A percentile compares a stretch with the other conserved stretches of the same genome.
These are phyloP conservation scores for Datura wrightii DNA, from an alignment of 257 asterid genomes.

Conservation along the genomic window DNA sequence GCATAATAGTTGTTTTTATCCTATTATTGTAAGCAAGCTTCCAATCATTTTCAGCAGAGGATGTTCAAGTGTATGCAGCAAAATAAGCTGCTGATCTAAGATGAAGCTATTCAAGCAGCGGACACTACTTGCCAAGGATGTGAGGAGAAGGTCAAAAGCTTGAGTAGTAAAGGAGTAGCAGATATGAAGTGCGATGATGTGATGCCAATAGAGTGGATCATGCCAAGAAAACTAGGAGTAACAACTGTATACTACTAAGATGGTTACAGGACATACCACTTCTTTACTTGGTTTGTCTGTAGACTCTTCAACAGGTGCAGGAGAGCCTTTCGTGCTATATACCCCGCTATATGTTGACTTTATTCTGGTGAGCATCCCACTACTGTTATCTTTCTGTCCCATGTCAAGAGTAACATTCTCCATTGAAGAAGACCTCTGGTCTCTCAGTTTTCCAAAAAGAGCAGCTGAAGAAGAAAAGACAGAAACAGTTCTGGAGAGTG, in stretches of 20 bases:
- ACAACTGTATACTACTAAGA: conserved; percentile 3
- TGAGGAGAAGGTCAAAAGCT: conserved; percentile 7
- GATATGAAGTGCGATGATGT: neutral
- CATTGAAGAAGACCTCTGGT: conserved; percentile 47
- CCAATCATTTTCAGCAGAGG: neutral
- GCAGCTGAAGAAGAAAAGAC: conserved; percentile 98
- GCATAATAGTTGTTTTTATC: neutral
- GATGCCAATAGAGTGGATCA: neutral
- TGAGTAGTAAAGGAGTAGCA: neutral
- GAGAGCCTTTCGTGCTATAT: conserved; percentile 59
- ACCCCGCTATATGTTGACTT: conserved; percentile 79
- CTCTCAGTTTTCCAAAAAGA: conserved; percentile 77
- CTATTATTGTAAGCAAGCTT: conserved; percentile 15
- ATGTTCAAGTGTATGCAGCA: conserved; percentile 15
- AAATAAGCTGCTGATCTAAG: neutral
- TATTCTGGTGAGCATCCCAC: conserved; percentile 70
- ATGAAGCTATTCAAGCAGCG: neutral
- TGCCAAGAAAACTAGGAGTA: neutral
- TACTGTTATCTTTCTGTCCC: conserved; percentile 52
- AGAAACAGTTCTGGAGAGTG: conserved; percentile 92
- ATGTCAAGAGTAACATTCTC: conserved; percentile 45
- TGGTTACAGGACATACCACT: conserved; percentile 47
- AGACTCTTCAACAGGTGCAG: conserved; percentile 48
- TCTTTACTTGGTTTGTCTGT: conserved; percentile 54
- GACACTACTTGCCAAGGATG: neutral